Evolutionary conservation across 768 basidiomycete species (phyloP).

Genomic region (Serendipita indica): DNA sequence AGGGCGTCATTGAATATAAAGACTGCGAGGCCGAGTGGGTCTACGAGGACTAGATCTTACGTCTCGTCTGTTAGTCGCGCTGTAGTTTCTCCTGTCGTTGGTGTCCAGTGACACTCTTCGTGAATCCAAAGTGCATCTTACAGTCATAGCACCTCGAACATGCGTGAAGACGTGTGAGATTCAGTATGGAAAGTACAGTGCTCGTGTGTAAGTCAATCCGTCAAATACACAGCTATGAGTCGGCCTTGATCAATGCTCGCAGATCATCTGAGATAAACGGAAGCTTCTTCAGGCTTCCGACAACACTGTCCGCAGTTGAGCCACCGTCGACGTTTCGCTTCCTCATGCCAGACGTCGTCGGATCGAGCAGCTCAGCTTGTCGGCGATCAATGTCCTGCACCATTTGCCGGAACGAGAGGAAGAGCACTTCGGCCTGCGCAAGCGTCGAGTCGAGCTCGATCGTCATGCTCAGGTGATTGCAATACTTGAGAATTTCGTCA

Average conservation of each 20-base stretch:
- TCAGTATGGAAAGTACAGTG: not conserved
- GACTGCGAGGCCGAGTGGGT: conserved; percentile 54
- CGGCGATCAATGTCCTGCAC: conserved; percentile 81
- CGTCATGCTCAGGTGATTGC: conserved; percentile 89
- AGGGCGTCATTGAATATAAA: conserved; percentile 52
- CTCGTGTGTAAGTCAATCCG: not conserved
- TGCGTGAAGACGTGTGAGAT: not conserved
- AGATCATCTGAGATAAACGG: conserved; percentile 12
- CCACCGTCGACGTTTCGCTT: not conserved
- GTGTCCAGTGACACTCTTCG: not conserved
- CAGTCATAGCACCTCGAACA: not conserved
- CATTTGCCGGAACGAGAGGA: conserved; percentile 76
- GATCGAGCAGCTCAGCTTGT: conserved; percentile 33
- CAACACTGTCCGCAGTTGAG: not conserved
- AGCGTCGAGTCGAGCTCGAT: conserved; percentile 94
- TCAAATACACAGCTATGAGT: not conserved
- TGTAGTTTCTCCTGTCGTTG: not conserved
- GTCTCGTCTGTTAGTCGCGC: not conserved
- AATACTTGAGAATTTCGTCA: conserved; percentile 77
- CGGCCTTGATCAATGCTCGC: conserved; percentile 11
- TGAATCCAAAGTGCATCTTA: not conserved
- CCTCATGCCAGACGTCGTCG: conserved; percentile 5
- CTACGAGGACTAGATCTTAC: conserved; percentile 39
- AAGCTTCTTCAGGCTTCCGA: conserved; percentile 9
- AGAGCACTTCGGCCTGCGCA: conserved; percentile 92